phyloP scores from a whole-genome alignment of 306 rosid genomes.

The Acacia confusa region DNA sequence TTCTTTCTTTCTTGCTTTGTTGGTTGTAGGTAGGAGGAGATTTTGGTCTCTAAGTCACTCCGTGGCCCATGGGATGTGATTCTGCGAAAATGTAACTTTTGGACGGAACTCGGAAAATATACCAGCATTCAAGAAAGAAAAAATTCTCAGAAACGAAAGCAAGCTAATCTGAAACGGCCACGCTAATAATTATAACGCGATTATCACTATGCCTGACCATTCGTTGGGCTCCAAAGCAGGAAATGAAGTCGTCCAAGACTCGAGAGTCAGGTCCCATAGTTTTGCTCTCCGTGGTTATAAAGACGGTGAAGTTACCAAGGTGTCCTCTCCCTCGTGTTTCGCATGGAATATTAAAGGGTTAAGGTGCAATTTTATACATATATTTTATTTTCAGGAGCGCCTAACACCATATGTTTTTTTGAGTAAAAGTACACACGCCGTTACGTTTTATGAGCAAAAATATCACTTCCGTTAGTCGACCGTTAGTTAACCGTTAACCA shows the following conservation, averaged over 20 bases:
- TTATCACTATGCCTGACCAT: not conserved
- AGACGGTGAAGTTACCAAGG: not conserved
- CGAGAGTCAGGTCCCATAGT: not conserved
- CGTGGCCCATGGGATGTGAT: not conserved
- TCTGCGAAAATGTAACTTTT: not conserved
- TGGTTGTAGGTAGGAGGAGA: not conserved
- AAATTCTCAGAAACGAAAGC: not conserved
- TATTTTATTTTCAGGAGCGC: too few species aligned
- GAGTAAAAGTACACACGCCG: too few species aligned
- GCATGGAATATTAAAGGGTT: not conserved
- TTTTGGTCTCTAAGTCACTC: not conserved
- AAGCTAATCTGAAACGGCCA: not conserved
- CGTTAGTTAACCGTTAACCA: too few species aligned
- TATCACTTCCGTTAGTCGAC: too few species aligned
- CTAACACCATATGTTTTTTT: too few species aligned
- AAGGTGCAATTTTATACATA: too few species aligned
- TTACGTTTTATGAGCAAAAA: too few species aligned
- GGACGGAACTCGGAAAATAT: not conserved
- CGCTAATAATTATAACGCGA: not conserved
- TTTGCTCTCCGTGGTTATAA: not conserved
- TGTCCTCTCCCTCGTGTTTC: not conserved
- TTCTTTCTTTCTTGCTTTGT: not conserved
- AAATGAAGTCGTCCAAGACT: not conserved
- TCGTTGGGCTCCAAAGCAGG: not conserved
- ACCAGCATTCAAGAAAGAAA: not conserved